Base-by-base conservation (phyloP, 2,329 filamentous ascomycete species). In the Blastomyces parvus region DNA sequence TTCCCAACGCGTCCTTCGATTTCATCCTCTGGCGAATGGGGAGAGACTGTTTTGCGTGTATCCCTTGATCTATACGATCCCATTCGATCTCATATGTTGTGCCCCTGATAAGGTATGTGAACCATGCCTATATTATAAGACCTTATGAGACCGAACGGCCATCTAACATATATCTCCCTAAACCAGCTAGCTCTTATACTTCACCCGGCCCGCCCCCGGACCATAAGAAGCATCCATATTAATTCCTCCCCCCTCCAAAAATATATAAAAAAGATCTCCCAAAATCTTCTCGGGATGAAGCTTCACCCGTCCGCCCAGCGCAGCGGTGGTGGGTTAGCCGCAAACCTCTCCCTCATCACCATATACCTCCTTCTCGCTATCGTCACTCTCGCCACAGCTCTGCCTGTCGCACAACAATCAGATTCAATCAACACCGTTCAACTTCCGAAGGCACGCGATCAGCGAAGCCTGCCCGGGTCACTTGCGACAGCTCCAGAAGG, bases 401-500 rank as follows among this genome's bases (percentile, higher is more conserved):
- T 59, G 48, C 57, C 57, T 19, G 48, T 48, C 40, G 27, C 33
- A 48, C 42, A 33, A n/a, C 57, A 46, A n/a, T n/a, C 27, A 6
- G 22, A 33, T 17, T 48, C 57, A 46, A 11, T 40, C 42, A n/a
- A 19, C 42, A 22, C 40, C 25, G n/a, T n/a, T 30, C 14, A 48
- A 46, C 8, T 30, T 33, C 19, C 57, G 2, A 59, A 30, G 14
- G 17, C 11, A 17, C 25, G 30, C 19, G 25, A 59, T 36, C 17
- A 27, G 19, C 57, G 57, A 48, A 59, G 57, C 27, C 42, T 59
- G 36, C 57, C 42, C 17, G 57, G 57, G 19, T 59, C 42, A 17
- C 57, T 59, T 14, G 40, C 27, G 38, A 59, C 25, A n/a, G 57
- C 57, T 59, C 57, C 57, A 11, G n/a, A 59, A 22, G 57, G 57